Base-by-base conservation (phyloP, 2,329 filamentous ascomycete genomes). In the Sclerotinia glacialis region DNA sequence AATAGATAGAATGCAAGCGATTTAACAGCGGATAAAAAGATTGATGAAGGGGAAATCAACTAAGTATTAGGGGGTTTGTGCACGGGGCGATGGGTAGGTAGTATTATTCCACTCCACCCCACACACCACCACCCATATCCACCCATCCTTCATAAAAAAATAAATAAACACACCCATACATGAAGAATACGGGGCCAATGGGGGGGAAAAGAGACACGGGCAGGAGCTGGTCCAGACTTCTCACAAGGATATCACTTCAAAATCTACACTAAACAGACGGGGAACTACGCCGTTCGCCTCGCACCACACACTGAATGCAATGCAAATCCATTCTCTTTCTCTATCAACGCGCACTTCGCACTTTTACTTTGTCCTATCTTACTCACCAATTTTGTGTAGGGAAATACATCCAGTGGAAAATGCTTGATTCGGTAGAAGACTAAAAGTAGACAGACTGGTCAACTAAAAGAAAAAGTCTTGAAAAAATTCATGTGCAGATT, bases 211-310 rank as follows among this genome's bases (percentile, higher is more conserved):
- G 11, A n/a, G 26, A 16, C 52, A 55, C 52, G 31, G 31, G 28
- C 28, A 23, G 44, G 23, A 49, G n/a, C 44, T 61, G 58, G 58
- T 37, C 58, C 44, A 61, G 58, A 55, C 44, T 59, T n/a, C 42
- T 61, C 28, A 23, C 58, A 47, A 28, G 52, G 52, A 23, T 54
- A 53, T 21, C 11, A 23, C 46, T 34, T 37, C 9, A 34, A n/a
- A 59, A 31, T 46, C 5, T 28, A 31, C 26, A 34, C 18, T 47
- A 59, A n/a, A 37, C 58, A 12, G n/a, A 37, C 44, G 44, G 58
- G 56, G 44, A 60, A 60, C 44, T 37, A 60, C 58, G 46, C 58
- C 44, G 58, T 49, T 60, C 58, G 44, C 44, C 44, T 60, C 53
- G 53, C n/a, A 31, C 42, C 42, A 53, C 56, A 37, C 28, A 60